Base-by-base conservation (phyloP, 2,329 filamentous ascomycete species). In the Aspergillus aculeatus region DNA sequence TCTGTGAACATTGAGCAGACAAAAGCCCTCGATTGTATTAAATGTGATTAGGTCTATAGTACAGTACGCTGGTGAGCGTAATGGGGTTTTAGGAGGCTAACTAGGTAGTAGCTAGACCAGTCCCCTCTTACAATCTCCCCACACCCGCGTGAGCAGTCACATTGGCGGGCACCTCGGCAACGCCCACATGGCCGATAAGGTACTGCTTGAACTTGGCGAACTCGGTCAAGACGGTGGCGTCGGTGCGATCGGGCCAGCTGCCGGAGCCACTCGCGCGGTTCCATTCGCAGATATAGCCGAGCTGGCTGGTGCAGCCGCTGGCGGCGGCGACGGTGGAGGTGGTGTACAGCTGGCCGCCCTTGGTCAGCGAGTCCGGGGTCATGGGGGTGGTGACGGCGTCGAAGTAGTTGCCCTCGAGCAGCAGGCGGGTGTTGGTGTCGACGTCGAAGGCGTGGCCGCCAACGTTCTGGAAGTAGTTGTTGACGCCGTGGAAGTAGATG, bases 401-500 rank as follows among this genome's bases (percentile, higher is more conserved):
- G 66, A 82, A 81, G 57, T 75, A 74, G 69, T 82, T 81, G 32
- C 79, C 80, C 64, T 82, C 80, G 26, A 81, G 68, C 7, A 80
- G 63, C 7, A 73, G 71, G 19, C 70, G 70, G 53, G 59, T 60
- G n/a, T 59, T 62, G 16, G 64, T 51, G 19, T 63, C 65, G 35
- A 69, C 59, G 16, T 71, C 81, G 60, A 83, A 82, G 24, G 77
- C 75, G 68, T 83, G 79, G 55, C 80, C 78, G 10, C 67, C 68
- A 66, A 74, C 77, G 59, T 74, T 68, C 62, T 71, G 70, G 71
- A 76, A 81, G 68, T 68, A 68, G 64, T 72, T 70, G 65, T 71
- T 71, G 61, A 65, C 66, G 50, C 80, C 81, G 72, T 86, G 84
- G 48, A 77, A 78, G 47, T 72, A 75, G 44, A 86, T 75, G 75